Percentiles rank a stretch among this genome's conserved stretches.
phyloP scores from a whole-genome alignment of 2,329 filamentous ascomycete species.

The Pseudogymnoascus sp. region DNA sequence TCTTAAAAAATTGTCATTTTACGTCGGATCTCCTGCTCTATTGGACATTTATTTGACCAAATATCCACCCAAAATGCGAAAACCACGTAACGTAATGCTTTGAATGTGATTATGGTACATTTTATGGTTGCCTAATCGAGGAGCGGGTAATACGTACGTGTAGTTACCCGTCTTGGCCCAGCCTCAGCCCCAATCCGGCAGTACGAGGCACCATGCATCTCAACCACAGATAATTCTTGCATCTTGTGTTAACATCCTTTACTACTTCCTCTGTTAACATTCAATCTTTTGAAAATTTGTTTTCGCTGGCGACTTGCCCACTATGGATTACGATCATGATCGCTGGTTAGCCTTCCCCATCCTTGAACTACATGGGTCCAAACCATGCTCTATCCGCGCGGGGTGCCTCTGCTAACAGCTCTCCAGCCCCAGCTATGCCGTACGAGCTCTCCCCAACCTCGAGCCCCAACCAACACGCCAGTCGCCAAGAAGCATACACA shows the following conservation, averaged over 20 bases:
- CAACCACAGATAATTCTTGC: not conserved
- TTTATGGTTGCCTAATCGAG: not conserved
- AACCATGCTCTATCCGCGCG: not conserved
- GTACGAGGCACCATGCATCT: not conserved
- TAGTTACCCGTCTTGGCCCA: not conserved
- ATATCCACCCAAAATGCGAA: not conserved
- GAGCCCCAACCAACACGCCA: not conserved
- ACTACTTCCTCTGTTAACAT: not conserved
- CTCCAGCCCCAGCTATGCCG: slow-evolving; percentile 8
- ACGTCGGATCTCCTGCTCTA: not conserved
- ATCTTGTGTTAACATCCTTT: not conserved
- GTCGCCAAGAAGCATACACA: not conserved
- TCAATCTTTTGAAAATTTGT: not conserved
- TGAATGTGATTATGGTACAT: not conserved
- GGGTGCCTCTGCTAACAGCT: not conserved
- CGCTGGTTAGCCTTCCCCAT: not conserved
- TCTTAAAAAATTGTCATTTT: not conserved
- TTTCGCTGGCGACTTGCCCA: not conserved
- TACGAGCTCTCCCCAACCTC: not conserved
- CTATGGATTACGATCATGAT: not conserved
- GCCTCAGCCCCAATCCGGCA: not conserved
- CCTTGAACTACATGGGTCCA: not conserved
- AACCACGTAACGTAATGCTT: not conserved
- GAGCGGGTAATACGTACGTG: not conserved
- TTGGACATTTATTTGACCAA: not conserved